Evolutionary conservation across 208 protist genomes (phyloP), one percentile per base, ranked within the genome.

Genomic region (Tritrichomonas musculus): DNA sequence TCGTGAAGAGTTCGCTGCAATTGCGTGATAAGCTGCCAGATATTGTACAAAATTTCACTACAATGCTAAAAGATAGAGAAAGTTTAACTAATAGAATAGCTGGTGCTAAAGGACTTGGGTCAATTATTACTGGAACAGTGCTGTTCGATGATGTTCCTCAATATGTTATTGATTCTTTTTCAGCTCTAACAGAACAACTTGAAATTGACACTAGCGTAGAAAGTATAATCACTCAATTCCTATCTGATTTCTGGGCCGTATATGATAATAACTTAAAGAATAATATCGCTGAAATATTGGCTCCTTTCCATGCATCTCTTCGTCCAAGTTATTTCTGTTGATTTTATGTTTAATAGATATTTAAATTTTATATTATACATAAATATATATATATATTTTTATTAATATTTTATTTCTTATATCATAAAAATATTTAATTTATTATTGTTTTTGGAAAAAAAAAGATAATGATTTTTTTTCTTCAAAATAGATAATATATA

Each of bases 201-300:
- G 77, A 88, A 88, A 57, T 49, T 33, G 77, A 88, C 30, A 60
- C 44, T 39, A 27, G n/a, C 33, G 47, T 88, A 2, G 77, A 88
- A 39, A 17, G 27, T 57, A 88, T 49, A 39, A 88, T 88, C 39
- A 47, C 77, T 20, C 77, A 88, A 39, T 49, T 49, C 14, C 57
- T 88, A 0, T 49, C 77, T 33, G 77, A 88, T 50, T 88, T 88
- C 47, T 88, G 77, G 77, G 44, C 77, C n/a, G 39, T 49, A 39
- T 53, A 88, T 30, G 77, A 88, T n/a, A 53, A 44, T 33, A 88
- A 60, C 30, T 60, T 88, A 57, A 88, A 57, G 77, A 88, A 88
- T n/a, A 53, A 44, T 57, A 47, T 25, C 8, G 77, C 77, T 17
- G 77, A 88, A 88, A 50, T n/a, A 27, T 60, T 88, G 47, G 77